Evolutionary conservation across 495 filamentous ascomycete genomes (phyloP), one percentile per base, ranked within the genome.

Genomic region (Xanthoparmelia taractica): DNA sequence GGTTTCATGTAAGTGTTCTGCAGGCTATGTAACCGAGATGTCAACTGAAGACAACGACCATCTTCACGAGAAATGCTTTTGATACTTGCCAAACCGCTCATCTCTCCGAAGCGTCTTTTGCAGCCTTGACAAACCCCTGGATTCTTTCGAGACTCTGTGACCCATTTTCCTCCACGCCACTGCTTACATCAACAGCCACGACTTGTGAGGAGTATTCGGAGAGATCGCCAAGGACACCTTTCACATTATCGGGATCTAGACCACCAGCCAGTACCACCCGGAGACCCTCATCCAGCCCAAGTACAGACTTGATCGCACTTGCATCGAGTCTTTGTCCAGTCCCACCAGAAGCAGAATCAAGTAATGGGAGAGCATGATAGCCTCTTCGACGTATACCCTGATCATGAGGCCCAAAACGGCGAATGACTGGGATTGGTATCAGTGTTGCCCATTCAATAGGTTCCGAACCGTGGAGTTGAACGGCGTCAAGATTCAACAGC

Each of bases 401-500:
- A 58, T 95, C 87, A 6, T 79, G 80, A 0, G 89, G 88, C 33
- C 80, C 80, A 73, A 97, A 97, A 47, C 85, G 86, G 57, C 85
- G 84, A 66, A 97, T 87, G 27, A 98, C 91, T 2, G 94, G 95
- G 0, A 95, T 90, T 8, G 94, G 92, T 52, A 98, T 90, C 33
- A 90, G 74, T 36, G 73, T 79, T 3, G 92, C 85, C 93, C 94
- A 97, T 70, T 97, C 94, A 38, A 97, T 69, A 3, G 94, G 92
- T 72, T 98, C 94, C 58, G 85, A 77, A 12, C 94, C 94, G 72
- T 98, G 94, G 6, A 98, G 81, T 69, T 98, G 94, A 6, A 98
- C 87, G 50, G 94, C 78, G 71, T 98, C 94, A n/a, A 98, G 86
- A 54, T 80, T 78, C 61, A 97, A 81, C 4, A 85, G 79, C 60